Percentiles rank a stretch among this genome's conserved stretches.
These are phyloP conservation scores for Ambispora gerdemannii DNA, from an alignment of 192 early-diverging fungal species.

Conservation along the genomic window DNA sequence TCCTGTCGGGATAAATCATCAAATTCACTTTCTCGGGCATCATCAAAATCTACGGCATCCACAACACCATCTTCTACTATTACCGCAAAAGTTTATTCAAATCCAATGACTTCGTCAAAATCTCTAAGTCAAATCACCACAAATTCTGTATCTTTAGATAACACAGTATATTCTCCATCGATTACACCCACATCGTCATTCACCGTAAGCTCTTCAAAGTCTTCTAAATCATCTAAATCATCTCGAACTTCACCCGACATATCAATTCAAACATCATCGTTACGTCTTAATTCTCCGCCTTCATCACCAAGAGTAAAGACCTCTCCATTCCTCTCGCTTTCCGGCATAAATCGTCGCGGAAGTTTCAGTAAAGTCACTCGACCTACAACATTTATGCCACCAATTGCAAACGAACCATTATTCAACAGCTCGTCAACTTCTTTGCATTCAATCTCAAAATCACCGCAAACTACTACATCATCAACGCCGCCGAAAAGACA, in stretches of 20 bases:
- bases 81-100: background rate
- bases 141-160: background rate
- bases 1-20: background rate
- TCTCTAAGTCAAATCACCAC: background rate
- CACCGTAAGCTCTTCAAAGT: background rate
- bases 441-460: background rate
- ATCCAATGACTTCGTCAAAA: background rate
- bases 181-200: background rate
- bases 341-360: background rate
- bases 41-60: background rate
- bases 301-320: slow-evolving; percentile 10
- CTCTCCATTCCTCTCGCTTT: background rate
- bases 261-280: slow-evolving; percentile 8
- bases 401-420: slow-evolving; percentile 17
- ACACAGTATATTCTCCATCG: background rate
- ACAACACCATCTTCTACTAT: background rate
- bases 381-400: background rate
- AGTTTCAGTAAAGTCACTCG: slow-evolving; percentile 15
- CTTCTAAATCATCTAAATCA: background rate
- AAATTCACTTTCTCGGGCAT: background rate
- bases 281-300: background rate
- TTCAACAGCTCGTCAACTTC: background rate
- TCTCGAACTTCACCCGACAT: background rate
- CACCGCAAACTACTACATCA: background rate
- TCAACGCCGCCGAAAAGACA: slow-evolving; percentile 12